These are phyloP conservation scores for Chaetomium strumarium DNA, from an alignment of 2,329 filamentous ascomycete species.

Conservation along the genomic window DNA sequence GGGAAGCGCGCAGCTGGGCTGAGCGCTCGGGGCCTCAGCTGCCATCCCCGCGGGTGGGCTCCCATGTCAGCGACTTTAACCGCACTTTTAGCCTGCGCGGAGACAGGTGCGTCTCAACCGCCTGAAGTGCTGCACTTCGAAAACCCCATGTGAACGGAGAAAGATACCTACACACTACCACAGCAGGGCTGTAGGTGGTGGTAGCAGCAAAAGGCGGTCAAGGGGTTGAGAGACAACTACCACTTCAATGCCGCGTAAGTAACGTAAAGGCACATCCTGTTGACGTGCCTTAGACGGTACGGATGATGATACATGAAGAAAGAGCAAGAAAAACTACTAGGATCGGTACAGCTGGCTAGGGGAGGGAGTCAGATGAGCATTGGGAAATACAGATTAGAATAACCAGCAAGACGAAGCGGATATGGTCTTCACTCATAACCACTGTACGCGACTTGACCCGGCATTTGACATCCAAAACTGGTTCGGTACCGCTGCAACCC, in stretches of 20 bases:
- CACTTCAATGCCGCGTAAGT: not conserved
- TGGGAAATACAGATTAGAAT: not conserved
- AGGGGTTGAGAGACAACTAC: not conserved
- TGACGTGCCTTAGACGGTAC: no score
- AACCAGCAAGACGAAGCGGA: not conserved
- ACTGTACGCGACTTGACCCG: not conserved
- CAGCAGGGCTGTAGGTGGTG: not conserved
- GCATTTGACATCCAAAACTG: not conserved
- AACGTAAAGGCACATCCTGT: not conserved
- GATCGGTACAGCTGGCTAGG: no score
- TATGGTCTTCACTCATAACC: not conserved
- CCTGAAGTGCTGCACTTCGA: constrained; percentile 5
- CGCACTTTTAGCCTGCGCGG: constrained; percentile 18
- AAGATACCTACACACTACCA: not conserved
- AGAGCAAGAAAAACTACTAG: no score
- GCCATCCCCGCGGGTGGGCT: constrained; percentile 3
- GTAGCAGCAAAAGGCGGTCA: not conserved
- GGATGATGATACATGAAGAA: no score
- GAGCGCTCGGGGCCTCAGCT: not conserved
- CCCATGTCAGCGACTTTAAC: constrained; percentile 11
- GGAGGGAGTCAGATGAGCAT: not conserved
- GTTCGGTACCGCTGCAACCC: not conserved
- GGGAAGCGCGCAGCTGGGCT: not conserved
- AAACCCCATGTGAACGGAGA: not conserved
- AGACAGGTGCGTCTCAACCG: constrained; percentile 6